Percentiles rank a stretch among this genome's conserved stretches.
phyloP scores from a whole-genome alignment of 768 basidiomycete genomes.

The Amanita muscaria region DNA sequence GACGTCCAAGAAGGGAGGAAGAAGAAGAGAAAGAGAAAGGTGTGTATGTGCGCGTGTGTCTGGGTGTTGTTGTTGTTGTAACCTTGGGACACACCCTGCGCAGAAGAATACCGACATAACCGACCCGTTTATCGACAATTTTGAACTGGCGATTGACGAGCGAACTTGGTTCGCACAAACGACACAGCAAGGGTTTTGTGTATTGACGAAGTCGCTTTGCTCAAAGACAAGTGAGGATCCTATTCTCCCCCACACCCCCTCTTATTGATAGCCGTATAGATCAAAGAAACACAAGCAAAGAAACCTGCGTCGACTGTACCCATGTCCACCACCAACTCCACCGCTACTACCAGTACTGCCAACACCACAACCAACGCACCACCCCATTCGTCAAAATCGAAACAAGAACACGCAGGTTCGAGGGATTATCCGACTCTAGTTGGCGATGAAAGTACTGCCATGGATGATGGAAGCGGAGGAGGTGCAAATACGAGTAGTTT shows the following conservation, averaged over 20 bases:
- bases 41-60: too few species aligned
- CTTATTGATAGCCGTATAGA: constrained; percentile 18
- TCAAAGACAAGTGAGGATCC: constrained; percentile 58
- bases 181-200: constrained; percentile 89
- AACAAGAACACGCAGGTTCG: constrained; percentile 26
- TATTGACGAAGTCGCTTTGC: constrained; percentile 76
- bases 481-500: constrained; percentile 20
- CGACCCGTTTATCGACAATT: constrained; percentile 98
- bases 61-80: too few species aligned
- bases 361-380: not conserved
- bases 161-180: constrained; percentile 88
- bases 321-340: too few species aligned
- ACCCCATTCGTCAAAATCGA: constrained; percentile 13
- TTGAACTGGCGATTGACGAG: constrained; percentile 84
- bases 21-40: constrained; percentile 32
- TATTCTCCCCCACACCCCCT: not conserved
- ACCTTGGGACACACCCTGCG: too few species aligned
- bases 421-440: constrained; percentile 44
- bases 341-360: constrained; percentile 12
- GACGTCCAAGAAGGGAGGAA: constrained; percentile 26
- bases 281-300: constrained; percentile 67
- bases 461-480: constrained; percentile 31
- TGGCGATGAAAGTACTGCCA: constrained; percentile 10
- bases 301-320: too few species aligned
- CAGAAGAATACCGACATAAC: constrained; percentile 60